A percentile compares a stretch with the other conserved stretches of the same genome.
Evolutionary conservation across 2,329 filamentous ascomycete species (phyloP).

Genomic region (Cladosporium sp.): DNA sequence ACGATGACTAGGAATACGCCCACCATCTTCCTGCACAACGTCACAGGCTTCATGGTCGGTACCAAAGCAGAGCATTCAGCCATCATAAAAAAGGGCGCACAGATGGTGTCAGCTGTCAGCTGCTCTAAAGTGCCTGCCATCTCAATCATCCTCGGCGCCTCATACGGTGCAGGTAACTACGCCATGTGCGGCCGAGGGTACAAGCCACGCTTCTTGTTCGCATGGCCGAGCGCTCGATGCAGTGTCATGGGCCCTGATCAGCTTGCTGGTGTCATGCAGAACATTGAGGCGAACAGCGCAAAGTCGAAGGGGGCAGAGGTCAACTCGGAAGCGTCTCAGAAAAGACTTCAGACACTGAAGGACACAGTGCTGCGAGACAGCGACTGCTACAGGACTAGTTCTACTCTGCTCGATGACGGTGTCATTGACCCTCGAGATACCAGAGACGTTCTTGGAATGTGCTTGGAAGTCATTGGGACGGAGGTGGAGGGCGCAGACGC

Average conservation of each 20-base stretch:
- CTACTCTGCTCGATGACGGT: constrained; percentile 8
- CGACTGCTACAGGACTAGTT: constrained; percentile 13
- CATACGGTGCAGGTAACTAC: constrained; percentile 52
- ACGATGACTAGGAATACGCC: constrained; percentile 36
- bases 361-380: constrained; percentile 6
- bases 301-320: constrained; percentile 1
- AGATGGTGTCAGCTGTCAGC: constrained; percentile 49
- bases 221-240: constrained; percentile 32
- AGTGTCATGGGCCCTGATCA: constrained; percentile 24
- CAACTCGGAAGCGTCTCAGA: background rate
- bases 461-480: background rate
- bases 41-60: constrained; percentile 54
- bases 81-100: constrained; percentile 50
- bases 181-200: constrained; percentile 51
- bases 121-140: constrained; percentile 50
- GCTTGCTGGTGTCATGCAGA: constrained; percentile 23
- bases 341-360: background rate
- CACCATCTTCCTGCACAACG: constrained; percentile 52
- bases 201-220: constrained; percentile 47
- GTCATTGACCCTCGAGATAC: background rate
- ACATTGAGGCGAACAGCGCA: constrained; percentile 11
- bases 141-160: constrained; percentile 48
- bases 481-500: background rate
- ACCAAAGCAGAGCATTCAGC: constrained; percentile 47
- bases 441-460: background rate